Percentiles rank a stretch among this genome's conserved stretches.
Conservation (phyloP, 805 yeast genomes). For the Spathaspora gorwiae region DNA sequence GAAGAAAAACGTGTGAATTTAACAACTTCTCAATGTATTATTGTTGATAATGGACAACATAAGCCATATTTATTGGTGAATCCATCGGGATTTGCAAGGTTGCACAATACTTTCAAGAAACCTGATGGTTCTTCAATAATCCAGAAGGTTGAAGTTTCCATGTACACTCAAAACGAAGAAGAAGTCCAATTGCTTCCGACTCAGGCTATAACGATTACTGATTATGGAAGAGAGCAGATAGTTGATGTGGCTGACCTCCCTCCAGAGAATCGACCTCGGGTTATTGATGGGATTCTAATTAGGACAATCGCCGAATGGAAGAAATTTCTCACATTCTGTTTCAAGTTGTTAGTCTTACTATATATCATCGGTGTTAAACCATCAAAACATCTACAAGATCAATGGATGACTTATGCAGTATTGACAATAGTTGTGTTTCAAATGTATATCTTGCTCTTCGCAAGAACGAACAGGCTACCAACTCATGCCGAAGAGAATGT, state of each 20-base stretch:
- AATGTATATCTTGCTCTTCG: conserved; percentile 4
- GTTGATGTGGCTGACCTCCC: background rate
- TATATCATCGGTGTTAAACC: conserved; percentile 5
- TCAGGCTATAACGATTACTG: background rate
- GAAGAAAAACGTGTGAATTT: conserved; percentile 15
- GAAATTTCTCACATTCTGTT: conserved; percentile 2
- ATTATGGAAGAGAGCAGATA: no score
- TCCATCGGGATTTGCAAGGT: conserved; percentile 29
- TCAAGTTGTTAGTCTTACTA: conserved; percentile 5
- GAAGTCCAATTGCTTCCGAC: background rate
- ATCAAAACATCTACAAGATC: background rate
- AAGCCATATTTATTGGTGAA: conserved; percentile 37
- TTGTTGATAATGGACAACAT: conserved; percentile 28
- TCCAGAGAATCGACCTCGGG: background rate
- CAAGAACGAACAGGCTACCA: conserved; percentile 5
- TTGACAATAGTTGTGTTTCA: background rate
- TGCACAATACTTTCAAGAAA: conserved; percentile 13
- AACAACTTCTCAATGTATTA: conserved; percentile 39
- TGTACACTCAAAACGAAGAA: background rate
- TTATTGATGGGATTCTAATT: background rate
- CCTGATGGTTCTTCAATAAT: conserved; percentile 13
- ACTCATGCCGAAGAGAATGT: background rate
- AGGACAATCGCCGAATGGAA: conserved; percentile 3
- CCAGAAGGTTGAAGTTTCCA: conserved; percentile 23
- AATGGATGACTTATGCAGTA: conserved; percentile 3